Conservation (phyloP, 129 eudicot species). For the Cynara cardunculus region DNA sequence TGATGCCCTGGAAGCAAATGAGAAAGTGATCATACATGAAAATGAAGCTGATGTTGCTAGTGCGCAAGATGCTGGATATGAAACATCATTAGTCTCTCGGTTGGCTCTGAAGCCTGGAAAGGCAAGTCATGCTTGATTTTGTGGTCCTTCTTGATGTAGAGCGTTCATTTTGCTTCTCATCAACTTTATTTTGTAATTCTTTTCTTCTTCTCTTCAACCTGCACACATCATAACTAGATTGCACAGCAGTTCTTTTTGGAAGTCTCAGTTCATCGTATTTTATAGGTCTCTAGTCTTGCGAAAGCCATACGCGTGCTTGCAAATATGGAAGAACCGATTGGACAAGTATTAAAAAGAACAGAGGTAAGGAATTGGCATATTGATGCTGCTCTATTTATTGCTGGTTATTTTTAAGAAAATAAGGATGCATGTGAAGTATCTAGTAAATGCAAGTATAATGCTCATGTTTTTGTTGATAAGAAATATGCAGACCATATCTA, state of each 20-base stretch:
- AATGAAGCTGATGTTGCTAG: conserved; percentile 75
- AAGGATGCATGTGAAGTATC: neutral
- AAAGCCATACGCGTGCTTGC: conserved; percentile 88
- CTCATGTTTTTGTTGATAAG: neutral
- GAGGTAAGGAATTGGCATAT: conserved; percentile 48
- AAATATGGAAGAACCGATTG: conserved; percentile 93
- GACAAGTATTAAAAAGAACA: conserved; percentile 72
- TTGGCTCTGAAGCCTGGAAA: conserved; percentile 80
- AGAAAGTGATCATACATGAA: conserved; percentile 59
- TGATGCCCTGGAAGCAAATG: conserved; percentile 80
- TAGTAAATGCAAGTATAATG: neutral
- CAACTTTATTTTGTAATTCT: neutral
- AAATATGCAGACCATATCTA: neutral
- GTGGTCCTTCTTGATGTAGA: neutral
- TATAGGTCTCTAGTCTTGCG: conserved; percentile 72
- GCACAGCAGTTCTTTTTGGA: neutral
- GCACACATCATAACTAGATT: neutral
- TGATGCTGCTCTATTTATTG: neutral
- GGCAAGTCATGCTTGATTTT: conserved; percentile 42
- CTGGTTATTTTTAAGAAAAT: neutral
- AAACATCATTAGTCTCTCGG: conserved; percentile 64
- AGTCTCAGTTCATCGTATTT: neutral
- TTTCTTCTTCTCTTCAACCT: neutral
- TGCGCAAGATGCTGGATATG: conserved; percentile 78
- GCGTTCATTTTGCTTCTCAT: conserved; percentile 3